Percentiles rank a stretch among this genome's conserved stretches.
phyloP scores from a whole-genome alignment of 2,329 filamentous ascomycete species.

The Onygena corvina region DNA sequence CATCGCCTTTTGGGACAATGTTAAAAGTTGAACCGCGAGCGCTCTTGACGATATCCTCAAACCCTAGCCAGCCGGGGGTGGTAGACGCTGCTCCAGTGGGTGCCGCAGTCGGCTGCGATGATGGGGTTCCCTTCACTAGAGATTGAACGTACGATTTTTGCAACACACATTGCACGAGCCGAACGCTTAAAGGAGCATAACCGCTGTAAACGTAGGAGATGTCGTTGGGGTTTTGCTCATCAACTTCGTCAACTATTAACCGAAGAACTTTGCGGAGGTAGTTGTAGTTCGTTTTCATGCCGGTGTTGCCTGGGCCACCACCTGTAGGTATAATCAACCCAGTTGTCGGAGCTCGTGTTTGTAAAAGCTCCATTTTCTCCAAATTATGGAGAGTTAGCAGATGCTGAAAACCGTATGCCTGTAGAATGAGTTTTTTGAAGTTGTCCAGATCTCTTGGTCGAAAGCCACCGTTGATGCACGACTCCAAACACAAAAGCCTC shows the following conservation, averaged over 20 bases:
- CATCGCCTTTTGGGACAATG: constrained; percentile 79
- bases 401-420: constrained; percentile 92
- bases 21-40: constrained; percentile 83
- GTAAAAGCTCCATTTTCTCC: constrained; percentile 78
- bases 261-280: constrained; percentile 74
- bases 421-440: constrained; percentile 75
- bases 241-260: constrained; percentile 90
- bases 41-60: constrained; percentile 83
- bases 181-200: constrained; percentile 83
- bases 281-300: constrained; percentile 77
- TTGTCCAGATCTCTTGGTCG: constrained; percentile 78
- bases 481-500: constrained; percentile 79
- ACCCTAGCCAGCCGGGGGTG: constrained; percentile 78
- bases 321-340: constrained; percentile 71
- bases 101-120: constrained; percentile 31
- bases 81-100: constrained; percentile 42
- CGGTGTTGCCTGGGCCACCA: constrained; percentile 43
- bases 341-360: constrained; percentile 62
- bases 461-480: constrained; percentile 76
- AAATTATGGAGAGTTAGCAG: constrained; percentile 76
- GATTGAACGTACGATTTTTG: constrained; percentile 76
- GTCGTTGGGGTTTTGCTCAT: constrained; percentile 86
- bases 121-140: constrained; percentile 53
- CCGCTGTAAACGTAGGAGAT: constrained; percentile 97
- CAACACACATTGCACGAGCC: constrained; percentile 81